Percentiles rank a stretch among this genome's conserved stretches.
Conservation (phyloP, 2,329 filamentous ascomycete species). For the Claviceps maximensis region DNA sequence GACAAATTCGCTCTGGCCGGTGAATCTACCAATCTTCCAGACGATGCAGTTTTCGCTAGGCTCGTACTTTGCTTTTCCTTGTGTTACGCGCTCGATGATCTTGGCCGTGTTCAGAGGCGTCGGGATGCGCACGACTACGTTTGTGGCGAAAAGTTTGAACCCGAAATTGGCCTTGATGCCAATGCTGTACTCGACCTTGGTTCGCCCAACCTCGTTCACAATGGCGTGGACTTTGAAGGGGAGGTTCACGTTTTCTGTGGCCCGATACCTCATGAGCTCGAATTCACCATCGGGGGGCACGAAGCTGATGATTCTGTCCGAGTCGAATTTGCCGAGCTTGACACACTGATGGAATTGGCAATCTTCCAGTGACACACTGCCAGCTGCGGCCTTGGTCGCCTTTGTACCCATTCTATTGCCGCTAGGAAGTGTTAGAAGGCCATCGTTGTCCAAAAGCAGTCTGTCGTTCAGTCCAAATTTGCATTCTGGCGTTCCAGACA, state of each 20-base stretch:
- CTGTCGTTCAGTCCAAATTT: conserved; percentile 98
- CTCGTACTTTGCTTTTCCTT: conserved; percentile 97
- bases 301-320: conserved; percentile 92
- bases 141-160: conserved; percentile 90
- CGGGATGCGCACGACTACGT: conserved; percentile 86
- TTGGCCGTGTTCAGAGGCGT: conserved; percentile 93
- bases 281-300: conserved; percentile 96
- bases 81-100: conserved; percentile 82
- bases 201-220: conserved; percentile 92
- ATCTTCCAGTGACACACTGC: conserved; percentile 90
- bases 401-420: conserved; percentile 73
- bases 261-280: conserved; percentile 96
- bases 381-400: conserved; percentile 87
- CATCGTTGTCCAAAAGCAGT: conserved; percentile 71
- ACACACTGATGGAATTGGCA: conserved; percentile 99
- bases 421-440: conserved; percentile 50
- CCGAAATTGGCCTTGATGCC: conserved; percentile 96
- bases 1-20: conserved; percentile 93
- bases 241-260: conserved; percentile 95
- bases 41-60: conserved; percentile 96
- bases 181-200: conserved; percentile 97
- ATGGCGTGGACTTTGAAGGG: conserved; percentile 99
- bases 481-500: conserved; percentile 92
- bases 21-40: conserved; percentile 98
- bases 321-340: conserved; percentile 92